A percentile compares a stretch with the other conserved stretches of the same genome.
Conservation (phyloP, 805 yeast species). For the Peterozyma toletana region DNA sequence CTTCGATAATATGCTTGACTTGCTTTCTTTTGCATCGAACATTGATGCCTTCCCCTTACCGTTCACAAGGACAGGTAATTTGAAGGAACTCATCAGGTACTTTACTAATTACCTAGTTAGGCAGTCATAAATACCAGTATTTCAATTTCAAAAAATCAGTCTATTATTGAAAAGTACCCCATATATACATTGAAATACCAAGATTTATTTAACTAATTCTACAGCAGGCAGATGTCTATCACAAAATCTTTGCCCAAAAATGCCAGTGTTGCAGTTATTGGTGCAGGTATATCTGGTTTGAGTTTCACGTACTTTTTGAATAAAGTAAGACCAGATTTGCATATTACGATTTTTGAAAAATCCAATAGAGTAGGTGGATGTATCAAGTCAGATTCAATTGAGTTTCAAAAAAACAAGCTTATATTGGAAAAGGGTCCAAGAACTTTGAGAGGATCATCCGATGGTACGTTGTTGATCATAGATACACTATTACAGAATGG, state of each 20-base stretch:
- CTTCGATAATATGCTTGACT: too few species aligned
- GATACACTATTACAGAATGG: constrained; percentile 51
- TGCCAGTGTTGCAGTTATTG: constrained; percentile 63
- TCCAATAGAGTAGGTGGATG: constrained; percentile 66
- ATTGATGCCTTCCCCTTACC: too few species aligned
- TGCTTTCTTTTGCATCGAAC: too few species aligned
- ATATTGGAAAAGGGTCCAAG: constrained; percentile 84
- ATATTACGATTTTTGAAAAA: constrained; percentile 56
- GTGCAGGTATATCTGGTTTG: constrained; percentile 86
- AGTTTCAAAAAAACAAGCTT: constrained; percentile 17
- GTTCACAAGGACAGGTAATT: too few species aligned
- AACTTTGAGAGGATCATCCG: constrained; percentile 76
- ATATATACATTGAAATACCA: too few species aligned
- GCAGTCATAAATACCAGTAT: too few species aligned
- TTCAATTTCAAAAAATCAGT: too few species aligned
- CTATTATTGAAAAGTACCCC: too few species aligned
- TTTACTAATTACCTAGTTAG: too few species aligned
- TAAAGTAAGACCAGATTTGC: constrained; percentile 70
- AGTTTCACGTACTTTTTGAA: constrained; percentile 63
- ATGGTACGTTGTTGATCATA: constrained; percentile 64
- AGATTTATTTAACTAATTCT: too few species aligned
- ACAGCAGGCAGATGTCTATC: not conserved
- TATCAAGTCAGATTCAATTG: constrained; percentile 46
- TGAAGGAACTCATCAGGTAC: too few species aligned
- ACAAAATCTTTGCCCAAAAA: constrained; percentile 11